phyloP scores from a whole-genome alignment of 83 land plant genomes.

The Picea abies region DNA sequence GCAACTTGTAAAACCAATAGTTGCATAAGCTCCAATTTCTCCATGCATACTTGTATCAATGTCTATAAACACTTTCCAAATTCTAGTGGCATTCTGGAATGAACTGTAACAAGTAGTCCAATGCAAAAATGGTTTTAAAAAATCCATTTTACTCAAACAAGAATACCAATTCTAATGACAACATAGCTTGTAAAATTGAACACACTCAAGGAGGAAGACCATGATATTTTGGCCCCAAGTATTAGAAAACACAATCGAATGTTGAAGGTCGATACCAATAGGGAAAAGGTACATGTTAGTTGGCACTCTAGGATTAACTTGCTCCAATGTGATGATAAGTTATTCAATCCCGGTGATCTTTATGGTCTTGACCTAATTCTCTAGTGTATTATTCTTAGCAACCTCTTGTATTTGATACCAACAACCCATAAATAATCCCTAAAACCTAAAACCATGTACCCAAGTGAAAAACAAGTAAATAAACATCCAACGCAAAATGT shows the following conservation, averaged over 20 bases:
- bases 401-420: background rate
- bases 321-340: constrained; percentile 7
- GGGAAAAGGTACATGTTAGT: constrained; percentile 23
- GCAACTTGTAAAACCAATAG: background rate
- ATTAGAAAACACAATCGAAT: constrained; percentile 17
- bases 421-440: background rate
- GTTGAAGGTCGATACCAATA: constrained; percentile 19
- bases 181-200: too few species aligned
- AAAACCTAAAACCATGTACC: too few species aligned
- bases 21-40: constrained; percentile 1
- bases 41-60: background rate
- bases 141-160: too few species aligned
- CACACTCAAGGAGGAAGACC: too few species aligned
- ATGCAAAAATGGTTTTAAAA: too few species aligned
- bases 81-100: background rate
- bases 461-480: background rate
- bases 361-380: background rate
- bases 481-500: background rate
- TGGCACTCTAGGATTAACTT: constrained; percentile 16
- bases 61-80: constrained; percentile 12
- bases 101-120: background rate
- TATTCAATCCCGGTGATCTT: constrained; percentile 7
- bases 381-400: background rate
- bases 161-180: too few species aligned
- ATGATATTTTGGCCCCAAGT: constrained; percentile 13